Evolutionary conservation across 768 basidiomycete species (phyloP), one percentile per base, ranked within the genome.

Genomic region (Sporobolomyces pararoseus): DNA sequence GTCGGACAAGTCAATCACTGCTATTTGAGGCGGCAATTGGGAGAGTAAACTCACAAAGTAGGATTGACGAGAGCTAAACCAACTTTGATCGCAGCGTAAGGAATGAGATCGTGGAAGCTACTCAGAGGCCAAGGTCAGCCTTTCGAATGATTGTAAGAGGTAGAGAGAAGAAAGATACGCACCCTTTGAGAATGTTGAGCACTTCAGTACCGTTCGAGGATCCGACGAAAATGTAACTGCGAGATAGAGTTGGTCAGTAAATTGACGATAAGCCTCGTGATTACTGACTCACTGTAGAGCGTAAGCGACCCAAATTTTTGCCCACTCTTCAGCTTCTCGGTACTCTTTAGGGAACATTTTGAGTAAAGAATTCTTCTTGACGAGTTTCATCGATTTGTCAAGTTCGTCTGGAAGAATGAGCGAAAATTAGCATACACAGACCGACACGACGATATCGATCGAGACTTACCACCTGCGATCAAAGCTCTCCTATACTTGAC

Each of bases 91-190:
- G 70, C 37, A 0, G 49, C 69, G 44, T 74, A 74, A 0, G 73
- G 73, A 21, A 71, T 71, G 14, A 70, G 46, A 9, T 61, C 59
- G 63, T 74, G 73, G 64, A 74, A 70, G 34, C 66, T 68, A n/a
- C 9, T n/a, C n/a, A n/a, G n/a, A n/a, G n/a, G n/a, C n/a, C n/a
- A n/a, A n/a, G n/a, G n/a, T n/a, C n/a, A n/a, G n/a, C n/a, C n/a
- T n/a, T n/a, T n/a, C n/a, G n/a, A n/a, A 12, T 5, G 29, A 6
- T 21, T 19, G n/a, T 34, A 29, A 5, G 2, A 2, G 1, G 13
- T 25, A n/a, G 27, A 19, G 7, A 10, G 9, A 5, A 10, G 16
- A 32, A 6, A 47, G 19, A 13, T 19, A 23, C 66, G 6, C n/a
- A 68, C 71, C 65, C 58, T 16, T 59, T 61, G 4, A 73, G 61